Conservation (phyloP, 108 stramenopile species). For the Cyclotella atomus region DNA sequence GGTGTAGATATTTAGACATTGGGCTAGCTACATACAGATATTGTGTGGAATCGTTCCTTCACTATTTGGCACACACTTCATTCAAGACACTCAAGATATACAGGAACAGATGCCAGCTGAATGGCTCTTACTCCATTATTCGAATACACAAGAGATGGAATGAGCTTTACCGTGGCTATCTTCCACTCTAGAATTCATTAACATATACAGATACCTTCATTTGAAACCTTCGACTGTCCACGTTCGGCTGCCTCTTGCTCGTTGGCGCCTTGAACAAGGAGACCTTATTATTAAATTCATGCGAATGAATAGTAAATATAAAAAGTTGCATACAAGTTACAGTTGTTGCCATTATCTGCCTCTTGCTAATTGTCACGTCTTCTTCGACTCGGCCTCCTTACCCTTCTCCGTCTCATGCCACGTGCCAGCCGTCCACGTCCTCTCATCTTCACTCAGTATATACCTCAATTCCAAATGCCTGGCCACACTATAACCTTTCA, state of each 20-base stretch:
- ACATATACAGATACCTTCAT: neutral
- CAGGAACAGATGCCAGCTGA: too few species aligned
- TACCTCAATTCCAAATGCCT: constrained; percentile 47
- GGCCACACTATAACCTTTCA: constrained; percentile 42
- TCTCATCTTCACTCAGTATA: constrained; percentile 38
- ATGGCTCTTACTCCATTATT: too few species aligned
- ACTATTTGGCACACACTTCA: too few species aligned
- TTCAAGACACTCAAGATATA: too few species aligned
- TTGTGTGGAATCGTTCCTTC: too few species aligned
- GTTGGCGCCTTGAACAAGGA: neutral
- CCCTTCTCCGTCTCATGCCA: constrained; percentile 39
- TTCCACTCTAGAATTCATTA: neutral
- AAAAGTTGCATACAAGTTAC: too few species aligned
- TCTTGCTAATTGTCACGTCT: too few species aligned
- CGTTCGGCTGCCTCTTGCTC: neutral
- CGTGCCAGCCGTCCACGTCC: constrained; percentile 22
- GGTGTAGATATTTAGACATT: constrained; percentile 15
- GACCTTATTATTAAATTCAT: neutral
- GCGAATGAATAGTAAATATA: too few species aligned
- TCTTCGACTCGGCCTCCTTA: constrained; percentile 12
- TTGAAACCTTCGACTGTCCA: neutral
- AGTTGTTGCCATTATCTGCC: too few species aligned
- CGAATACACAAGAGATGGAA: too few species aligned
- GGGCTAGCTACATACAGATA: neutral
- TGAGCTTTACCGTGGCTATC: too few species aligned